Percentiles rank a stretch among this genome's conserved stretches.
Evolutionary conservation across 2,329 filamentous ascomycete genomes (phyloP).

Genomic region (Mycosphaerelloides madeirae): DNA sequence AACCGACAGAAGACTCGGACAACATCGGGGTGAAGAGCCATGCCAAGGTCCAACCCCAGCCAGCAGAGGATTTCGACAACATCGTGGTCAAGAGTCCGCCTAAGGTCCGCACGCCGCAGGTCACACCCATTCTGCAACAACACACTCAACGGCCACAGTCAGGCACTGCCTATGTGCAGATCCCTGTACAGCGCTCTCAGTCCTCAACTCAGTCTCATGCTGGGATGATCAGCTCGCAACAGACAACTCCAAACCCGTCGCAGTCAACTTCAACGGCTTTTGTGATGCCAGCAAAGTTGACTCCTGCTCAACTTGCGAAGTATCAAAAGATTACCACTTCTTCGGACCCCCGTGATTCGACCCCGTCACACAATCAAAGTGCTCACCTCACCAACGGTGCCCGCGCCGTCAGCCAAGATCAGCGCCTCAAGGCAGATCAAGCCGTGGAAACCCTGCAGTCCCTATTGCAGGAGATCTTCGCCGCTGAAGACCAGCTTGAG

Average conservation of each 20-base stretch:
- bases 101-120: too few species aligned
- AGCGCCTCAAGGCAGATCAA: slow-evolving; percentile 73
- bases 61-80: not conserved
- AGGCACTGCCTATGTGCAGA: not conserved
- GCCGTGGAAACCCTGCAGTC: slow-evolving; percentile 66
- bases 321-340: slow-evolving; percentile 24
- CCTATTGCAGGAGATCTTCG: slow-evolving; percentile 67
- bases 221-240: not conserved
- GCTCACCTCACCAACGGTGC: slow-evolving; percentile 18
- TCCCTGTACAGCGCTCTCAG: not conserved
- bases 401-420: slow-evolving; percentile 48
- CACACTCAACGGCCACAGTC: too few species aligned
- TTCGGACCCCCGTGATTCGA: slow-evolving; percentile 4
- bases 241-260: slow-evolving; percentile 5
- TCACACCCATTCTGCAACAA: too few species aligned
- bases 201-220: too few species aligned
- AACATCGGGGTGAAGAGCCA: not conserved
- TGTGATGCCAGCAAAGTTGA: slow-evolving; percentile 24
- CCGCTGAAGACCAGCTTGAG: slow-evolving; percentile 67
- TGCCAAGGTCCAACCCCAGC: too few species aligned
- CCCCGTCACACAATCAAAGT: slow-evolving; percentile 15
- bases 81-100: not conserved
- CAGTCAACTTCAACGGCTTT: slow-evolving; percentile 9
- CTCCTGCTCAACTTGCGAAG: slow-evolving; percentile 31
- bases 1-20: not conserved